Evolutionary conservation across 2,329 filamentous ascomycete species (phyloP), one percentile per base, ranked within the genome.

Genomic region (Leptodontidium sp.): DNA sequence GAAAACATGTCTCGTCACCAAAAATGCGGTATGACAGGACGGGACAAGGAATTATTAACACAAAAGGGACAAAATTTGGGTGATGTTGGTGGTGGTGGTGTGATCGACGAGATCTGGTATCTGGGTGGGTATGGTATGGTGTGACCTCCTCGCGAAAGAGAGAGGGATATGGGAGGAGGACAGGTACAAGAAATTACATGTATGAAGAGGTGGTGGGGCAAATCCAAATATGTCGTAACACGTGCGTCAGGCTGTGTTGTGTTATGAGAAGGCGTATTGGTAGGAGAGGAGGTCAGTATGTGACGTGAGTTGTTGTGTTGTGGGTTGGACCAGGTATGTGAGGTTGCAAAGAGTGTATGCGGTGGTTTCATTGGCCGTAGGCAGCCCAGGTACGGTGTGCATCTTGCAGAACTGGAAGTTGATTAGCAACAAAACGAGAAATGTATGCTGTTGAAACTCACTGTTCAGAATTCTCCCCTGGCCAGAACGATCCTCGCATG

Each of bases 401-500:
- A 47, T 77, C 76, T 70, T 72, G 72, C 40, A 77, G 70, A 61
- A 74, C 76, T 77, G 49, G 17, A 12, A 61, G 49, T 12, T n/a
- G 26, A 57, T 75, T 67, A 75, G 72, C 61, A 58, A 52, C 2
- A 21, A 45, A 14, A 17, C 29, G 29, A n/a, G 21, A 6, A 8
- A 38, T 45, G 21, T 29, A 2, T 29, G n/a, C 4, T 21, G 29
- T 24, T n/a, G 32, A 15, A 58, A 72, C 76, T 65, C 73, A 79
- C 78, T 73, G 64, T 83, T 80, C 64, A 91, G 77, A 43, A 88
- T 81, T 65, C 83, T 83, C 68, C 82, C 77, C 79, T 91, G 88
- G 14, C 87, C 86, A 32, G 82, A 79, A 65, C 88, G 84, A 77
- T 89, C 88, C 78, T 88, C 87, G 72, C 89, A 91, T 26, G 88